These are phyloP conservation scores for Lonicera japonica DNA, from an alignment of 129 eudicot genomes.

Conservation along the genomic window DNA sequence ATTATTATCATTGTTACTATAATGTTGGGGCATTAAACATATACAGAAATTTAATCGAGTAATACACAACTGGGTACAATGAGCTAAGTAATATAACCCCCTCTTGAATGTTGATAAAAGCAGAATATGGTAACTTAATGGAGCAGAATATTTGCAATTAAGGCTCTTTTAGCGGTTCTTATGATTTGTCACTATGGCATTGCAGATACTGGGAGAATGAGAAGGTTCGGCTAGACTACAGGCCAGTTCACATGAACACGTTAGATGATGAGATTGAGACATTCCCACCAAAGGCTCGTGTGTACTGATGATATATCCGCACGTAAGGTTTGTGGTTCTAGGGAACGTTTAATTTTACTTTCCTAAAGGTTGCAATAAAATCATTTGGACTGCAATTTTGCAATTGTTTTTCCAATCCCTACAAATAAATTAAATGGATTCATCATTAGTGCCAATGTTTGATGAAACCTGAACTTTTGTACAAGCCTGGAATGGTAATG, in stretches of 20 bases:
- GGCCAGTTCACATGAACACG: slow-evolving; percentile 97
- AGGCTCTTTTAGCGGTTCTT: too few species aligned
- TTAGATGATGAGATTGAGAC: slow-evolving; percentile 86
- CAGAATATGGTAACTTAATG: too few species aligned
- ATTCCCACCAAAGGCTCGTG: slow-evolving; percentile 96
- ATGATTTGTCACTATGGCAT: too few species aligned
- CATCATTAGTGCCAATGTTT: slow-evolving; percentile 14
- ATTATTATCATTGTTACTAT: too few species aligned
- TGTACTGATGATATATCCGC: slow-evolving; percentile 35
- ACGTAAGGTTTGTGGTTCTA: neutral
- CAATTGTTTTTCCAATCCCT: slow-evolving; percentile 13
- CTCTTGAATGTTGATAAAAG: too few species aligned
- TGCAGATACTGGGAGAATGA: slow-evolving; percentile 94
- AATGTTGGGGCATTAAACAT: too few species aligned
- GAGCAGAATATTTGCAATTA: too few species aligned
- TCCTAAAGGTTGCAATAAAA: slow-evolving; percentile 14
- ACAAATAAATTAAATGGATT: slow-evolving; percentile 26
- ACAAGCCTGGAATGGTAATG: slow-evolving; percentile 15
- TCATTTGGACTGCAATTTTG: slow-evolving; percentile 18
- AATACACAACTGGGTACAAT: too few species aligned
- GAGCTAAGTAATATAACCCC: too few species aligned
- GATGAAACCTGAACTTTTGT: slow-evolving; percentile 29
- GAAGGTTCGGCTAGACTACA: slow-evolving; percentile 77
- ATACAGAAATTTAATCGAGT: too few species aligned
- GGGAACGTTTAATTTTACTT: neutral